Base-by-base conservation (phyloP, 2,329 filamentous ascomycete species). In the Escovopsis sp. region DNA sequence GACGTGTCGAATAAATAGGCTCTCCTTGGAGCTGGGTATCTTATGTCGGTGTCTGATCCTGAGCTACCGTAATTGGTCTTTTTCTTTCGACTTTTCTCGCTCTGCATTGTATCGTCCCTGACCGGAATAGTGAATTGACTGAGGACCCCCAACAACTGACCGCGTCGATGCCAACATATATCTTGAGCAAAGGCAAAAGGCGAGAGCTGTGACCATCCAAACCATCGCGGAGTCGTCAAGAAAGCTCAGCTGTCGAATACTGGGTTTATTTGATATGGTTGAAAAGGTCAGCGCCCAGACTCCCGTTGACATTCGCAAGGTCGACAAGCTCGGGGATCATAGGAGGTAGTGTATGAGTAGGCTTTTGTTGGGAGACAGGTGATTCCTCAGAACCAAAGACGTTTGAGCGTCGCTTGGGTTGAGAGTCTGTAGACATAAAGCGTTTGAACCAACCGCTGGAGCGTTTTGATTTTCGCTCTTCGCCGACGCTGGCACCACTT, bases 401-500 rank as follows among this genome's bases (percentile, higher is more conserved):
- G 38, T 39, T 44, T 32, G 42, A 39, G 18, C 45, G 42, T 32
- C 45, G 34, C 38, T 65, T 70, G 38, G 63, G 53, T 35, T 69
- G 69, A 36, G 54, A 47, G 15, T 62, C 59, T 40, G 61, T 56
- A 42, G 55, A 55, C 44, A 69, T 65, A 51, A 77, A 62, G 45
- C 72, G 66, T 49, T 68, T 66, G 51, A 78, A 77, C 73, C 73
- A 78, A 34, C 72, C 71, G 52, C 73, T 77, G 51, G 63, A 62
- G 45, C 74, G 70, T 55, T 67, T 75, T 47, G 67, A 58, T 56
- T 72, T 75, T 51, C 67, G 70, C 30, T 73, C 69, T 51, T 72
- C 71, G 49, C 65, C 48, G 42, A 69, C 55, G 51, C 68, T 71
- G 47, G 57, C 62, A 43, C 65, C 64, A 48, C 68, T 66, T 47